Base-by-base conservation (phyloP, 164 flowering plant species). In the Tetrastigma voinierianum region DNA sequence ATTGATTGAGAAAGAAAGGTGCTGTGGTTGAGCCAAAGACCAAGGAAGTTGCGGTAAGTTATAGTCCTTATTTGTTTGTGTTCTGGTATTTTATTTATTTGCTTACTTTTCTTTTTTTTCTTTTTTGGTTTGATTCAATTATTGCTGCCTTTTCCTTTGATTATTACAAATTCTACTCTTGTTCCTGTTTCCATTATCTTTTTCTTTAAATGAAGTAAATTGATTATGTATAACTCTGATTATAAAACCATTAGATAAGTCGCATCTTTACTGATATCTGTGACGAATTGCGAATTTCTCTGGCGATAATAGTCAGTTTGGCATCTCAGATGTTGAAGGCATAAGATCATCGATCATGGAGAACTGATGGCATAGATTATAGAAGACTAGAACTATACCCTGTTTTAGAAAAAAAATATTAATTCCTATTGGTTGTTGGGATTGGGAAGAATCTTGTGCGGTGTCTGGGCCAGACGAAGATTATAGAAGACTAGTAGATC, bases 21-120 rank as follows among this genome's bases (percentile, higher is more conserved):
- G 96, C 96, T 20, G 97, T 94, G 48, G 86, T 24, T 48, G 67
- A 40, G 84, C 90, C 71, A 91, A 94, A 57, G 93, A 94, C 70
- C 98, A 94, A 70, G 98, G 93, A 13, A 79, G 89, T 72, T 90
- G 98, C 55, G 98, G 97, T 94, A 45, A 82, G 87, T 73, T 23
- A 46, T 46, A 9, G 24, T 60, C 40, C 40, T 32, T 32, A 4
- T 9, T 59, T 46, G 40, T 73, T 9, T 12, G 4, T 60, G 20
- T n/a, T n/a, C n/a, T n/a, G n/a, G n/a, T 10, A 10, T 14, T 60
- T 54, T 48, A 59, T 17, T 7, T 44, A 40, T 20, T 19, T 54
- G 21, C 13, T 0, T 15, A 51, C n/a, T n/a, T n/a, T n/a, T n/a
- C n/a, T n/a, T n/a, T n/a, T n/a, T 32, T 1, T 44, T 17, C 7